phyloP scores from a whole-genome alignment of 2,329 filamentous ascomycete genomes.

The Colletotrichum theobromicola region DNA sequence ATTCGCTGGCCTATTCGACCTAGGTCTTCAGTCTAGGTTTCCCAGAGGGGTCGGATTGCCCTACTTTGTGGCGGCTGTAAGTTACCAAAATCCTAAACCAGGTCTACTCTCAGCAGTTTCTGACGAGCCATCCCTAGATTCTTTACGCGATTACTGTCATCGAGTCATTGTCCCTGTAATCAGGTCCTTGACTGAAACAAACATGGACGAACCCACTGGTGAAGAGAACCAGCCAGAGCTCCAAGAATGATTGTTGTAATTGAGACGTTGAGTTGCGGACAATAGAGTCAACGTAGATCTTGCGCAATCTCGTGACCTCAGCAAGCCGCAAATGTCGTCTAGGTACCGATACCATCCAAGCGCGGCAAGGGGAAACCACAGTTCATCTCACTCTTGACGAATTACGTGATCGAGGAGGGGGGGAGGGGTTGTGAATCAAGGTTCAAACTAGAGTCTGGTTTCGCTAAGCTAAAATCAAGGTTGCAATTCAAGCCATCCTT shows the following conservation, averaged over 20 bases:
- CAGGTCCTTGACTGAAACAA: accelerated
- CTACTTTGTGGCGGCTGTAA: not conserved
- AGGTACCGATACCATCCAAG: not conserved
- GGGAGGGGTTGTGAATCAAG: not conserved
- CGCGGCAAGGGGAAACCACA: not conserved
- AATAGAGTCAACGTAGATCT: not conserved
- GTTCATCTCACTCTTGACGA: not conserved
- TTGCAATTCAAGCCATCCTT: not conserved
- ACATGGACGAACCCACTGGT: not conserved
- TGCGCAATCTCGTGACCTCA: not conserved
- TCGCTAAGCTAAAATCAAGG: not conserved
- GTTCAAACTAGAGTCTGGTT: not conserved
- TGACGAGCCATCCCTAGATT: not conserved
- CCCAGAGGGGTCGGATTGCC: not conserved
- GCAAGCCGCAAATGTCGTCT: not conserved
- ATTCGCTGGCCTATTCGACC: not conserved
- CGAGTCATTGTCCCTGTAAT: not conserved
- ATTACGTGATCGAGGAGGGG: not conserved
- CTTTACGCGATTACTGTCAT: not conserved
- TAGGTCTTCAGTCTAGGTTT: not conserved
- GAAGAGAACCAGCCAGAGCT: accelerated
- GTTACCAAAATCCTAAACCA: not conserved
- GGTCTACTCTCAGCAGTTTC: not conserved
- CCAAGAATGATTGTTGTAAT: not conserved
- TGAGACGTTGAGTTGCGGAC: not conserved